Base-by-base conservation (phyloP, 345 rosid genomes). In the Acer negundo region DNA sequence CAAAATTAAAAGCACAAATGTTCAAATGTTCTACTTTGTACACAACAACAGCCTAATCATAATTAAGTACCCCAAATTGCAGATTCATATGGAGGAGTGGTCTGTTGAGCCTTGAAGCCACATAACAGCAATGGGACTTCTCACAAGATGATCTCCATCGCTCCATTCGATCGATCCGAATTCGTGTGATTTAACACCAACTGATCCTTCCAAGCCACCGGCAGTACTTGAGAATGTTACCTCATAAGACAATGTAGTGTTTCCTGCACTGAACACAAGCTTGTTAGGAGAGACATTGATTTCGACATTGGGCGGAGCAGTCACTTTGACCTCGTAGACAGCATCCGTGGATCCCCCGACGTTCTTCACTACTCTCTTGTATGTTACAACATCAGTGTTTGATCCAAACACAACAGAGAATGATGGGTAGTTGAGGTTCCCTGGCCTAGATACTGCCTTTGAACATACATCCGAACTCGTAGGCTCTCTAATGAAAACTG, bases 111-210 rank as follows among this genome's bases (percentile, higher is more conserved):
- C 81, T 77, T 84, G 88, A 61, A 46, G 70, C 98, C 95, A 87
- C 70, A 75, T 85, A 20, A 87, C 90, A 10, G 93, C 97, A 46
- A 94, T 77, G 0, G 97, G 93, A 63, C 97, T 90, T 84, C 90
- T 89, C 42, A 92, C 98, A 12, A 73, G 61, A 75, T 94, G 95
- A 55, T 58, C 86, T 69, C 98, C 94, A 73, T 92, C 92, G 0
- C 87, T 87, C 98, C 99, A 96, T 78, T 87, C 94, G 6, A 95
- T 86, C 55, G 90, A 89, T 23, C 99, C 98, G 53, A 82, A 92
- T 16, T 74, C 83, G 12, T 85, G 85, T 0, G 83, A 49, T 13
- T 77, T 77, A 20, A 70, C 79, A 73, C 85, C 83, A 12, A 72
- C 47, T 56, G 80, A 75, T 38, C 81, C 77, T 31, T 82, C 86